Evolutionary conservation across 192 early-diverging fungal genomes (phyloP).

Genomic region (Gaertneriomyces semiglobifer): DNA sequence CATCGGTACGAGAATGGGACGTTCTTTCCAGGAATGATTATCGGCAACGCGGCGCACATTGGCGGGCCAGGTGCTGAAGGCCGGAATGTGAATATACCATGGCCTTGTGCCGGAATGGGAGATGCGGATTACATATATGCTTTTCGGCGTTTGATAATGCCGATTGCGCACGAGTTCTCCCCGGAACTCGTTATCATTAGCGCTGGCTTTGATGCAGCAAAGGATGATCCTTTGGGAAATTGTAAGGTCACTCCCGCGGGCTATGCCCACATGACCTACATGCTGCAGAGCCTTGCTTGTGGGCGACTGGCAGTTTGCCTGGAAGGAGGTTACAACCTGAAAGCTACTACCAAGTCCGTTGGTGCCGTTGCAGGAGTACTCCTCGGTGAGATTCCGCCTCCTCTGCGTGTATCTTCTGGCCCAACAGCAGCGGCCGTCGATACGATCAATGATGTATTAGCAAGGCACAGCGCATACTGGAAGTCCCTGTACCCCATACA

Average conservation of each 20-base stretch:
- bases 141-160: slow-evolving; percentile 74
- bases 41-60: slow-evolving; percentile 52
- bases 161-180: slow-evolving; percentile 74
- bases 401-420: neutral
- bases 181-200: slow-evolving; percentile 83
- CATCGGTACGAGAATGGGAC: slow-evolving; percentile 75
- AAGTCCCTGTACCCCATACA: slow-evolving; percentile 17
- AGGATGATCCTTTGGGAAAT: slow-evolving; percentile 76
- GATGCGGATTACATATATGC: slow-evolving; percentile 88
- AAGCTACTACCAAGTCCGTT: slow-evolving; percentile 70
- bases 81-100: slow-evolving; percentile 86
- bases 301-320: slow-evolving; percentile 76
- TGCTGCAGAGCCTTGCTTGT: slow-evolving; percentile 66
- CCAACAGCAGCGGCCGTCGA: slow-evolving; percentile 15
- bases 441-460: slow-evolving; percentile 17
- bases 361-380: slow-evolving; percentile 72
- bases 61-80: slow-evolving; percentile 61
- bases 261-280: slow-evolving; percentile 83
- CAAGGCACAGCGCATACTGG: slow-evolving; percentile 22
- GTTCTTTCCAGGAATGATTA: slow-evolving; percentile 72
- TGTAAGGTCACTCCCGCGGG: slow-evolving; percentile 75
- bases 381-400: slow-evolving; percentile 49
- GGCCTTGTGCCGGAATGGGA: slow-evolving; percentile 67
- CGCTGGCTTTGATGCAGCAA: slow-evolving; percentile 87
- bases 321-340: slow-evolving; percentile 87